Evolutionary conservation across 768 basidiomycete genomes (phyloP), one percentile per base, ranked within the genome.

Genomic region (Lactarius quietus): DNA sequence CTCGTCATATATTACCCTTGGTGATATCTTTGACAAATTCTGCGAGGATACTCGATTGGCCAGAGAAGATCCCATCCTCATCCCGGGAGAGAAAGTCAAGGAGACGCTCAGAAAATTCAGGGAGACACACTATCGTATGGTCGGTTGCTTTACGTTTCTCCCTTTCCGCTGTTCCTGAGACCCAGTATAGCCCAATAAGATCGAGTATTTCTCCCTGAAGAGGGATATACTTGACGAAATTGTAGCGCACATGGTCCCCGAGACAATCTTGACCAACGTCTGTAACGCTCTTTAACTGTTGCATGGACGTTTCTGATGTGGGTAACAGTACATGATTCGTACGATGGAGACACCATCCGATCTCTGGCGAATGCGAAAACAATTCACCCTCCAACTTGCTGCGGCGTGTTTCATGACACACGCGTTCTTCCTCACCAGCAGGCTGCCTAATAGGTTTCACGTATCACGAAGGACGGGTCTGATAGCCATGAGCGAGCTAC

Each of bases 351-450:
- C 83, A 2, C 86, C 95, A 6, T 84, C 85, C 63, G 92, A 95
- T 70, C 82, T 98, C 3, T 99, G 96, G 96, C 84, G 92, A 65
- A 94, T 98, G 86, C 87, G 97, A 65, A 98, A 97, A 78, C 95
- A 98, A 76, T 97, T 98, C 76, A 89, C 95, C 10, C 75, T 90
- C 45, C 95, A 98, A 73, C 80, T 94, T 41, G 93, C 97, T 7
- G 84, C 91, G 1, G 86, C 85, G 51, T 89, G 92, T 71, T 98
- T 98, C 82, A 88, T 96, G 85, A 95, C 94, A 18, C 96, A 90
- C 73, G 80, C 91, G 33, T 84, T 97, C 70, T 90, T 85, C 69
- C 81, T 98, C 36, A 89, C 89, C 31, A 91, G 90, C 72, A 87
- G 96, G 53, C 82, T 85, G 8, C 96, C 96, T 0, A 79, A 83